phyloP scores from a whole-genome alignment of 208 protist genomes.

The Leishmania guyanensis region DNA sequence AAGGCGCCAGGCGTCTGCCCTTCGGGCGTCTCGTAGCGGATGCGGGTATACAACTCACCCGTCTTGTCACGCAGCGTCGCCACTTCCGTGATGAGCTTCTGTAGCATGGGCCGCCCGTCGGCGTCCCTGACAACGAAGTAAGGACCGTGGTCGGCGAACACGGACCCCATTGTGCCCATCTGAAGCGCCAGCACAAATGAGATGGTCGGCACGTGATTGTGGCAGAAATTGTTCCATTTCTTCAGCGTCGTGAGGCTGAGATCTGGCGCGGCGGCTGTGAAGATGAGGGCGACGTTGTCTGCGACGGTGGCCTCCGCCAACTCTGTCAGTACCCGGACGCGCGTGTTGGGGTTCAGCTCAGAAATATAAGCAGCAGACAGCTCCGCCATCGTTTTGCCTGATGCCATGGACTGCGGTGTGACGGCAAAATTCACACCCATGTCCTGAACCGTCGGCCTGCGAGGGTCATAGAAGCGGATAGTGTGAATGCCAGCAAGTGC shows the following conservation, averaged over 20 bases:
- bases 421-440: conserved; percentile 93
- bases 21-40: conserved; percentile 86
- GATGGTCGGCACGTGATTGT: conserved; percentile 44
- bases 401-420: conserved; percentile 53
- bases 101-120: conserved; percentile 79
- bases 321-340: conserved; percentile 56
- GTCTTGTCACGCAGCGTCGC: conserved; percentile 58
- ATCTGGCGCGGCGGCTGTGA: conserved; percentile 75
- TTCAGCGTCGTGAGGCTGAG: conserved; percentile 68
- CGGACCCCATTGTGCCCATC: conserved; percentile 60
- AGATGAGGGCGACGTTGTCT: conserved; percentile 63
- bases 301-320: conserved; percentile 59
- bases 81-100: conserved; percentile 77
- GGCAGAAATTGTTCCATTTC: conserved; percentile 83
- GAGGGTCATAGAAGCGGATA: conserved; percentile 83
- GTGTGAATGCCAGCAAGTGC: conserved; percentile 85
- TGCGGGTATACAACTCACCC: conserved; percentile 66
- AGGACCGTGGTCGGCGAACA: conserved; percentile 86
- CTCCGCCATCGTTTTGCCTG: conserved; percentile 61
- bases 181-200: conserved; percentile 86
- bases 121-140: conserved; percentile 80
- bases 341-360: conserved; percentile 92
- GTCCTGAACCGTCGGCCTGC: conserved; percentile 44
- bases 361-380: conserved; percentile 64
- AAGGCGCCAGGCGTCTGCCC: conserved; percentile 81